Evolutionary conservation across 2,329 filamentous ascomycete species (phyloP).

Genomic region (Botrytis fabae): DNA sequence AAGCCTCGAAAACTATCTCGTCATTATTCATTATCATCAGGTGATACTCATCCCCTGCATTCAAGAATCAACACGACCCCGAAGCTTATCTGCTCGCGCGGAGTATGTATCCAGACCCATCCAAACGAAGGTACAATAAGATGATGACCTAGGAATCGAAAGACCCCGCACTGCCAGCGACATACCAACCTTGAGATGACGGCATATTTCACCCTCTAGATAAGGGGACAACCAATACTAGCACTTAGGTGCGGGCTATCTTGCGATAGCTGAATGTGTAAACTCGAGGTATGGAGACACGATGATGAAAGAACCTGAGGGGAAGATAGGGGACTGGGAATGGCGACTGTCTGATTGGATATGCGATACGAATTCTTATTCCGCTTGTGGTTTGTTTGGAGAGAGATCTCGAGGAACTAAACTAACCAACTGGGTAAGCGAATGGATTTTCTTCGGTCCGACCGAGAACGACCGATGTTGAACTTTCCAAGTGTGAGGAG

Average conservation of each 20-base stretch:
- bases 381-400: background rate
- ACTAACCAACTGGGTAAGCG: background rate
- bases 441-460: background rate
- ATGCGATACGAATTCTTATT: background rate
- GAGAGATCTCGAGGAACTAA: background rate
- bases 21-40: background rate
- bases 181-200: background rate
- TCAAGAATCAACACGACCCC: background rate
- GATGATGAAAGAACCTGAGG: background rate
- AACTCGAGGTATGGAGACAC: background rate
- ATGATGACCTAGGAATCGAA: background rate
- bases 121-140: background rate
- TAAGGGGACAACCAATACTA: background rate
- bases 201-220: background rate
- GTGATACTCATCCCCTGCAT: background rate
- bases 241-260: background rate
- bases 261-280: background rate
- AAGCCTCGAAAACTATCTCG: background rate
- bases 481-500: background rate
- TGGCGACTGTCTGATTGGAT: background rate
- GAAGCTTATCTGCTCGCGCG: background rate
- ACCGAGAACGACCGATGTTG: background rate
- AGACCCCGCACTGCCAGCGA: background rate
- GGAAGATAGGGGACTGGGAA: background rate
- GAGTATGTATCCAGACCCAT: background rate